Evolutionary conservation across 2,329 filamentous ascomycete genomes (phyloP).

Genomic region (Cercospora sp.): DNA sequence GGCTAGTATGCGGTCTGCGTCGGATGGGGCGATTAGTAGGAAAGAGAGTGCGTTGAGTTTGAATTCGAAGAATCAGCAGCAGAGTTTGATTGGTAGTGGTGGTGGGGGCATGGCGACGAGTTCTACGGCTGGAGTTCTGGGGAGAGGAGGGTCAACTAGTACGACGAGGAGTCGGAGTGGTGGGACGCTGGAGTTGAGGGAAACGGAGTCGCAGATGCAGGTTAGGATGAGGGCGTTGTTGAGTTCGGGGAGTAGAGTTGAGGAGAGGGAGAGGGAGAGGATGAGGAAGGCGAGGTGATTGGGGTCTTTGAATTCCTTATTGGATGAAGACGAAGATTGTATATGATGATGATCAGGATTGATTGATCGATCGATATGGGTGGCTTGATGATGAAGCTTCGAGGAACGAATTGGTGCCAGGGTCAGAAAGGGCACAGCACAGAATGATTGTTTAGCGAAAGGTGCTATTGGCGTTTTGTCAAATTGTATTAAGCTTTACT

Average conservation of each 20-base stretch:
- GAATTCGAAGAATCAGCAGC: background rate
- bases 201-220: slow-evolving; percentile 12
- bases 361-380: background rate
- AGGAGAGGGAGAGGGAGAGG: slow-evolving; percentile 1
- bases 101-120: background rate
- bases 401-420: too few species aligned
- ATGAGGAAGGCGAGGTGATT: background rate
- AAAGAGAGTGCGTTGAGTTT: slow-evolving; percentile 21
- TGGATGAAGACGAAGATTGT: too few species aligned
- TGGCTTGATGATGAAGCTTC: background rate
- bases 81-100: background rate
- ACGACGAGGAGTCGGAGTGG: slow-evolving; percentile 20
- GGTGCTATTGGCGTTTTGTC: background rate
- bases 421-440: background rate
- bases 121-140: slow-evolving; percentile 9
- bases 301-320: too few species aligned
- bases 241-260: slow-evolving; percentile 1
- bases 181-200: slow-evolving; percentile 14
- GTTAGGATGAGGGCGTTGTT: slow-evolving; percentile 3
- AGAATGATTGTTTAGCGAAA: background rate
- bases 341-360: background rate
- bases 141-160: slow-evolving; percentile 22
- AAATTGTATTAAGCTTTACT: background rate
- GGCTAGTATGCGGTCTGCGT: slow-evolving; percentile 40
- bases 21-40: slow-evolving; percentile 33